These are phyloP conservation scores for Globisporangium paddicum DNA, from an alignment of 352 stramenopile genomes.

Conservation along the genomic window DNA sequence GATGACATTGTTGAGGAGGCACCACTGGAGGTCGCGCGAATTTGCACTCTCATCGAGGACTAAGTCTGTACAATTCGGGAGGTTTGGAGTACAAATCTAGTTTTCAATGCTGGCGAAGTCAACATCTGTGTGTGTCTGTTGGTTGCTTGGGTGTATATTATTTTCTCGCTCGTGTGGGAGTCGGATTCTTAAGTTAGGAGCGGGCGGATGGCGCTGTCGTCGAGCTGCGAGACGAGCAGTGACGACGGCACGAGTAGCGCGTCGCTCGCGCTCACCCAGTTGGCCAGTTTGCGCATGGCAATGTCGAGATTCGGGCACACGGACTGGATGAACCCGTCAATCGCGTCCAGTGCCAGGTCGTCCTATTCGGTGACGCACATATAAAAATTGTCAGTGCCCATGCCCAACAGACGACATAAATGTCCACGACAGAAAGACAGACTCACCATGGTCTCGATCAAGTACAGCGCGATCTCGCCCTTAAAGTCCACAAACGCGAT, in stretches of 20 bases:
- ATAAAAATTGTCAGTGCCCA: not conserved
- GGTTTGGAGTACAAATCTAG: too few species aligned
- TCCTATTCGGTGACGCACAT: conserved; percentile 26
- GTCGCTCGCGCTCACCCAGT: conserved; percentile 45
- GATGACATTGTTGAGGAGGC: too few species aligned
- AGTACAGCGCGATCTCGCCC: conserved; percentile 80
- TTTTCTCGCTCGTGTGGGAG: too few species aligned
- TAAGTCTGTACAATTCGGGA: too few species aligned
- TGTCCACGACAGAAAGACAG: not conserved
- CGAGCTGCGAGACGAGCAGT: conserved; percentile 16
- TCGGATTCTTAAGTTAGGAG: conserved; percentile 9
- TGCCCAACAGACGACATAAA: not conserved
- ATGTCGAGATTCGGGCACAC: conserved; percentile 85
- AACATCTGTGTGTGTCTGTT: too few species aligned
- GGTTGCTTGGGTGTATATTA: too few species aligned
- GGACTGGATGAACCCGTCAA: conserved; percentile 84
- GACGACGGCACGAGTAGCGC: conserved; percentile 9
- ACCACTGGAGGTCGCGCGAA: too few species aligned
- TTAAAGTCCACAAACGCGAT: conserved; percentile 89
- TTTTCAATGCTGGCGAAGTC: too few species aligned
- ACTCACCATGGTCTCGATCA: conserved; percentile 85
- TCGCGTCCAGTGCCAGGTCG: conserved; percentile 59
- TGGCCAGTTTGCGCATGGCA: conserved; percentile 71
- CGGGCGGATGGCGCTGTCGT: conserved; percentile 4
- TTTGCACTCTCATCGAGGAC: too few species aligned